These are phyloP conservation scores for Hansfordia pulvinata DNA, from an alignment of 2,329 filamentous ascomycete genomes.

Conservation along the genomic window DNA sequence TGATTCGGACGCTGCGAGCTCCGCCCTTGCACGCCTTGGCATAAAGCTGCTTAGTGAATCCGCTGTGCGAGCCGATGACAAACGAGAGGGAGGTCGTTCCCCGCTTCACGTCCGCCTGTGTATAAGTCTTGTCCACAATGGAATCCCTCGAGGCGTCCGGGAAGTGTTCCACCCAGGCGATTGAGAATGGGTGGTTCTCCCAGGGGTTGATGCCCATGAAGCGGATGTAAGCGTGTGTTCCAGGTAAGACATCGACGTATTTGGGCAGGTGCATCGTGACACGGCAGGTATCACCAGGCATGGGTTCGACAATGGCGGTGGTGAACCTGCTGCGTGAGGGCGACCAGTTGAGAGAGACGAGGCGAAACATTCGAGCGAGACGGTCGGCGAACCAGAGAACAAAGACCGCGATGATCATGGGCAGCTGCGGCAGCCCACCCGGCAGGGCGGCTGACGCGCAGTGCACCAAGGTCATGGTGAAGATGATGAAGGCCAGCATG, in stretches of 20 bases:
- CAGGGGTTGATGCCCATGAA: constrained; percentile 52
- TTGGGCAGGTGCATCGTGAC: constrained; percentile 59
- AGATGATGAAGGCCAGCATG: constrained; percentile 50
- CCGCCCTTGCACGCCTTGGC: constrained; percentile 45
- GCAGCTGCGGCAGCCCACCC: constrained; percentile 55
- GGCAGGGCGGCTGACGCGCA: constrained; percentile 50
- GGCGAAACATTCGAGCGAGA: constrained; percentile 43
- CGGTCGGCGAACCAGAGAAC: constrained; percentile 68
- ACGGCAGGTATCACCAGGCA: constrained; percentile 56
- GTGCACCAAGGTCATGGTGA: constrained; percentile 69
- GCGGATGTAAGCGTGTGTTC: constrained; percentile 63
- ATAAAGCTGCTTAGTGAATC: constrained; percentile 75
- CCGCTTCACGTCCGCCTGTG: constrained; percentile 8
- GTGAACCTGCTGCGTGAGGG: constrained; percentile 41
- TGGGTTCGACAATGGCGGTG: constrained; percentile 50
- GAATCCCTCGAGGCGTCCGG: constrained; percentile 22
- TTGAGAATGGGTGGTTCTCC: constrained; percentile 68
- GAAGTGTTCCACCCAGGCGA: constrained; percentile 56
- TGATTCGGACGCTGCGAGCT: constrained; percentile 43
- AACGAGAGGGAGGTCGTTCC: constrained; percentile 54
- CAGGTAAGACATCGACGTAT: constrained; percentile 51
- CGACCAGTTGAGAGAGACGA: constrained; percentile 57
- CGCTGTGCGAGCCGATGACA: constrained; percentile 75
- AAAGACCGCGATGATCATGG: constrained; percentile 63
- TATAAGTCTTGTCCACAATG: constrained; percentile 22